These are phyloP conservation scores for Aspergillus ostianus DNA, from an alignment of 495 filamentous ascomycete species.

Conservation along the genomic window DNA sequence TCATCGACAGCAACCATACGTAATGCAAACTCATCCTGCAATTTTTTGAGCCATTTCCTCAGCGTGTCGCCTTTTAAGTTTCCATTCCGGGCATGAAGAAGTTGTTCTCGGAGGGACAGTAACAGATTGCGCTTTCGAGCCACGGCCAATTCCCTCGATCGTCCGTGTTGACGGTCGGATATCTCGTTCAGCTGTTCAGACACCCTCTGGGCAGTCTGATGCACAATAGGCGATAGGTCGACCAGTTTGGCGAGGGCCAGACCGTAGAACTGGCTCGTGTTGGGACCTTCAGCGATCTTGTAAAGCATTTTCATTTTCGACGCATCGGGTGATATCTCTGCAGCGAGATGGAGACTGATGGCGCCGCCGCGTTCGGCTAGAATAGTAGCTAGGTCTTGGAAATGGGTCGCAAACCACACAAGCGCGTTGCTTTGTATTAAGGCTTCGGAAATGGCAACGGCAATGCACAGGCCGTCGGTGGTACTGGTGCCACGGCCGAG, in stretches of 20 bases:
- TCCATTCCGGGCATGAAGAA: constrained; percentile 68
- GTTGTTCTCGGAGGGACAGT: constrained; percentile 68
- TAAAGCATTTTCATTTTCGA: constrained; percentile 82
- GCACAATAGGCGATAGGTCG: constrained; percentile 63
- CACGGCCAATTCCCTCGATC: constrained; percentile 53
- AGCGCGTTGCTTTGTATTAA: constrained; percentile 72
- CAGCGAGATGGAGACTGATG: constrained; percentile 75
- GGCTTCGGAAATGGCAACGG: constrained; percentile 84
- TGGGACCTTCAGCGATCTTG: constrained; percentile 66
- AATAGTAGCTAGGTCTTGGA: constrained; percentile 75
- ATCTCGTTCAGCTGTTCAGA: constrained; percentile 57
- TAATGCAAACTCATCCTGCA: constrained; percentile 75
- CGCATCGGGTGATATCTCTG: constrained; percentile 53
- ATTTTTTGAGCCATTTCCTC: constrained; percentile 59
- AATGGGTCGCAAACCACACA: constrained; percentile 94
- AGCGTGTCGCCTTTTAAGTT: constrained; percentile 65
- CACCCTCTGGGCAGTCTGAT: constrained; percentile 66
- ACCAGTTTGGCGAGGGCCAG: constrained; percentile 74
- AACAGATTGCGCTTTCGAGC: constrained; percentile 68
- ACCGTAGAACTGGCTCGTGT: constrained; percentile 72
- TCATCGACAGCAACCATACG: constrained; percentile 63
- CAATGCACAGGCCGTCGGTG: constrained; percentile 83
- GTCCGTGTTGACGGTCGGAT: constrained; percentile 53
- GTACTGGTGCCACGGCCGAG: constrained; percentile 90
- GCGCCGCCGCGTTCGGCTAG: constrained; percentile 72